Conservation (phyloP, 2,329 filamentous ascomycete species). For the Phialocephala subalpina region DNA sequence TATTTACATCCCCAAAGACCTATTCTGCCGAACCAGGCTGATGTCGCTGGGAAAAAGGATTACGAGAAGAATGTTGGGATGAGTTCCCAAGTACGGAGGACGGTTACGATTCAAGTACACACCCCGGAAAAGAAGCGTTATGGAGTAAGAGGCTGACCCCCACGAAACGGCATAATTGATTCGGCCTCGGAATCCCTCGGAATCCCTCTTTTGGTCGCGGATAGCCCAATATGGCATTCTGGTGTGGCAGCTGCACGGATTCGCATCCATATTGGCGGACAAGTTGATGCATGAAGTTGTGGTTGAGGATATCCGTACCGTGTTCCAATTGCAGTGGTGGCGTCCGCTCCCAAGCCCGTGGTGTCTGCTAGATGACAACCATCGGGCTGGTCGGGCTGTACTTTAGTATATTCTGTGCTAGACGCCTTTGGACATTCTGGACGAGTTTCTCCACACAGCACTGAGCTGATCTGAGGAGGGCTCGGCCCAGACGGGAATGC, state of each 20-base stretch:
- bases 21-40: conserved; percentile 12
- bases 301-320: background rate
- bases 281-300: background rate
- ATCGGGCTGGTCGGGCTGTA: background rate
- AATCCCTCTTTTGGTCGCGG: background rate
- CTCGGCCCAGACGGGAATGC: conserved; percentile 17
- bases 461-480: conserved; percentile 3
- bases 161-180: conserved; percentile 1
- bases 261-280: background rate
- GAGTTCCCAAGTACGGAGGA: background rate
- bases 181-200: background rate
- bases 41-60: background rate
- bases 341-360: background rate
- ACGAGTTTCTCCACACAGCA: background rate
- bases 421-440: background rate
- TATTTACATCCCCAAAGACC: background rate
- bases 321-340: background rate
- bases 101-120: background rate
- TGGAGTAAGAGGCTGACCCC: conserved; percentile 8
- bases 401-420: background rate
- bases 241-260: background rate
- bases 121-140: background rate
- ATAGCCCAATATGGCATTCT: background rate
- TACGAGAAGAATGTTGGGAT: background rate
- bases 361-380: background rate